Base-by-base conservation (phyloP, 208 protist genomes). In the Crithidia mellificae region DNA sequence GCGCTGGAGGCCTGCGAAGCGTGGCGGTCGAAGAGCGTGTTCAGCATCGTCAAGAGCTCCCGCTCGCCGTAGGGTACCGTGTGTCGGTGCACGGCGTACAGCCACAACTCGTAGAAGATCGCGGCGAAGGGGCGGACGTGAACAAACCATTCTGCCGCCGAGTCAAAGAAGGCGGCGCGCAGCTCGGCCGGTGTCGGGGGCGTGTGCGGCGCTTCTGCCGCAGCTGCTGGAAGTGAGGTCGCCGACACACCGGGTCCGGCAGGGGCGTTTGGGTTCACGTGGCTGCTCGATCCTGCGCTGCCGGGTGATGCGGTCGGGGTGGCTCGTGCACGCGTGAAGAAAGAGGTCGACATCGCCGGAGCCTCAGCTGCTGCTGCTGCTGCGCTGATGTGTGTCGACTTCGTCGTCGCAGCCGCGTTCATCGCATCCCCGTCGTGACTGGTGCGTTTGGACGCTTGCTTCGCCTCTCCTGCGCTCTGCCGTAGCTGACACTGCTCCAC, bases 141-240 rank as follows among this genome's bases (percentile, higher is more conserved):
- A 30, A 92, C 63, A 72, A 91, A 90, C 78, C 85, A 90, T 49
- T 83, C 76, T n/a, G 86, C 81, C 19, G 81, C 83, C 4, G 85
- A 82, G 56, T 59, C 64, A 29, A 88, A 82, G 65, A 92, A 92
- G 15, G 47, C 68, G n/a, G 76, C 69, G n/a, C 77, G 62, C 8
- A 73, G 44, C 30, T 79, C 78, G 0, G 68, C 67, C 5, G 62
- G 63, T 12, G 63, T 62, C 11, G 51, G 54, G 15, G 59, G 34
- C n/a, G n/a, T n/a, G n/a, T n/a, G n/a, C 7, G 50, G 17, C 4
- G 27, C 27, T 36, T 15, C 14, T 36, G 50, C 27, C 22, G 50
- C 27, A 19, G 27, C 50, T 3, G 29, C 38, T 5, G 39, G 7
- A 32, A n/a, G n/a, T n/a, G n/a, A n/a, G n/a, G n/a, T n/a, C n/a